Percentiles rank a stretch among this genome's conserved stretches.
Conservation (phyloP, 2,329 filamentous ascomycete genomes). For the Escovopsis weberi region DNA sequence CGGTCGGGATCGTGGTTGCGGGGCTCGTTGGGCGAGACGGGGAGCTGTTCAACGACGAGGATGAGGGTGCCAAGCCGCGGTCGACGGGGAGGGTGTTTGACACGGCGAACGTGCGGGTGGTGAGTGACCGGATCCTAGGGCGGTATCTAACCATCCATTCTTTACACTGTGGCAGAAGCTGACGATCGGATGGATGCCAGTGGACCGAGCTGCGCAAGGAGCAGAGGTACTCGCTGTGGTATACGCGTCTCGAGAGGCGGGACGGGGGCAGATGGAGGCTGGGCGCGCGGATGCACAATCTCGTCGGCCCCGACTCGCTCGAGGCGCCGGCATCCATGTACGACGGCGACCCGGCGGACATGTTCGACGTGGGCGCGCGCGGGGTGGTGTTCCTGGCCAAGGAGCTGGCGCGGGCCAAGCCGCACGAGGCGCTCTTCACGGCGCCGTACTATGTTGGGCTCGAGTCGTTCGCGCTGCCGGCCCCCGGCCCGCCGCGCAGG, state of each 20-base stretch:
- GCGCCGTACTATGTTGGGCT: conserved; percentile 20
- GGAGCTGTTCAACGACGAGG: conserved; percentile 18
- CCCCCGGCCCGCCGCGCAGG: conserved; percentile 9
- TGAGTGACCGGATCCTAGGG: conserved; percentile 11
- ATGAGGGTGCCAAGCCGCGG: conserved; percentile 10
- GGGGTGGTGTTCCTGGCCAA: conserved; percentile 22
- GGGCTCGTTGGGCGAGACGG: conserved; percentile 19
- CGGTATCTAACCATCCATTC: no score
- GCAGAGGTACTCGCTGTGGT: conserved; percentile 23
- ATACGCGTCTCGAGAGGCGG: conserved; percentile 17
- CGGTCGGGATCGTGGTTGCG: conserved; percentile 20
- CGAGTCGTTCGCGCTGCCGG: conserved; percentile 15
- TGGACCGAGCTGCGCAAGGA: conserved; percentile 18
- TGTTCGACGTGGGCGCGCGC: conserved; percentile 19
- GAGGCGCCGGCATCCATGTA: conserved; percentile 17
- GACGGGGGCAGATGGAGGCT: conserved; percentile 16
- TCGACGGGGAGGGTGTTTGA: conserved; percentile 22
- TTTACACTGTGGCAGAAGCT: no score
- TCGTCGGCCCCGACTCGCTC: conserved; percentile 16
- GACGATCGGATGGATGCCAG: no score
- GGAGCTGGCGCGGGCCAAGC: conserved; percentile 6
- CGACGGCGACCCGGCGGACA: conserved; percentile 7
- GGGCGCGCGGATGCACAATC: conserved; percentile 17
- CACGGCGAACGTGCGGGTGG: conserved; percentile 17
- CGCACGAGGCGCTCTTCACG: conserved; percentile 6